Conservation (phyloP, 129 eudicot species). For the Helianthus annuus region DNA sequence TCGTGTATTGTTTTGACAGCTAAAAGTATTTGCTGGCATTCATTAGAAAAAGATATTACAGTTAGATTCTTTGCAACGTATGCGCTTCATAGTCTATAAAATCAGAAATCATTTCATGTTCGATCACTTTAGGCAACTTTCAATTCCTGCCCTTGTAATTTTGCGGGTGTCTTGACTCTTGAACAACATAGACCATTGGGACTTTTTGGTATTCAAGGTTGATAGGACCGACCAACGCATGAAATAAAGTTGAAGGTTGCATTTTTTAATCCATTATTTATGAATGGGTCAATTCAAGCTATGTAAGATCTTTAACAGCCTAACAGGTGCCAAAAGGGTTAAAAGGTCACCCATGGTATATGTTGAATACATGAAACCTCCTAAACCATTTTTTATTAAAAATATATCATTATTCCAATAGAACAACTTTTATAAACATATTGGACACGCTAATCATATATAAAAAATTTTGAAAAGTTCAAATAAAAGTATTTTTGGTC, state of each 20-base stretch:
- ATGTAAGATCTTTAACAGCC: background rate
- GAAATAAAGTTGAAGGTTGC: background rate
- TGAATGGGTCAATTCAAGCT: background rate
- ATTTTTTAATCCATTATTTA: background rate
- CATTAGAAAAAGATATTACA: conserved; percentile 16
- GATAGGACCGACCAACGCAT: too few relatives aligned
- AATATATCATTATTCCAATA: background rate
- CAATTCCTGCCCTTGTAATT: conserved; percentile 4
- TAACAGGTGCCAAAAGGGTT: background rate
- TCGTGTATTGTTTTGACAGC: conserved; percentile 98
- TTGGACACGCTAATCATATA: background rate
- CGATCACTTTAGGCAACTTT: background rate
- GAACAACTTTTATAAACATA: background rate
- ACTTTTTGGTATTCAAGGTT: background rate
- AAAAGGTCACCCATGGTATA: background rate
- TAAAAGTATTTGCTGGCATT: conserved; percentile 85
- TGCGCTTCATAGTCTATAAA: background rate
- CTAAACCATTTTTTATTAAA: background rate
- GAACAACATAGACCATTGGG: background rate
- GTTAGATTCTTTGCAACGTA: conserved; percentile 20
- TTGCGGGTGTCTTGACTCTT: background rate
- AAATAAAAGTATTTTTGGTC: background rate
- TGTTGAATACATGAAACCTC: background rate
- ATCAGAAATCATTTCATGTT: background rate
- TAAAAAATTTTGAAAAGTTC: background rate